Evolutionary conservation across 164 flowering plant species (phyloP), one percentile per base, ranked within the genome.

Genomic region (Nymphaea colorata): DNA sequence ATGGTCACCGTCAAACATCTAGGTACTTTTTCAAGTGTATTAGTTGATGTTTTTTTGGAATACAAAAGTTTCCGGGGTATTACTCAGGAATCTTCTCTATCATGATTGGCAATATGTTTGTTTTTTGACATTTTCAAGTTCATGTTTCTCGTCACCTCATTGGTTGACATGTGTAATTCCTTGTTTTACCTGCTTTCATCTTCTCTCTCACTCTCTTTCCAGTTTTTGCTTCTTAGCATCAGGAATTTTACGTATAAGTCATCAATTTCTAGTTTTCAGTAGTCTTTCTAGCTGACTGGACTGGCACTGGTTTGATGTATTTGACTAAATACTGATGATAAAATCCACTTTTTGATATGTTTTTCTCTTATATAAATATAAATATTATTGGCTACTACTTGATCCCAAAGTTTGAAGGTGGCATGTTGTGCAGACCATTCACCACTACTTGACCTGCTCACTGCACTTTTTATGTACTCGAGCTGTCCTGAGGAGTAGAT

Each of bases 1-100:
- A 87, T 82, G 81, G 77, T 68, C 81, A 65, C 68, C 59, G 75
- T 16, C 71, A 65, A 55, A 81, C 72, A 74, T 72, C 79, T 16
- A 75, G 88, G 93, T 89, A 82, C 75, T 45, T 80, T 43, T 62
- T 67, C 1, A 45, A 25, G 36, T 25, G 36, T 25, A 25, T 25
- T 25, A 25, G 1, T 25, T 25, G 36, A 25, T 25, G 36, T 25
- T 25, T 25, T 25, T 25, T 25, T 25, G 36, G 36, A 25, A 25
- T 25, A 25, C 36, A 25, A 25, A 25, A 25, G 36, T 25, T 25
- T 25, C 36, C 36, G 36, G 36, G 36, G 36, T 25, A 25, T 25
- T 25, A 25, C 36, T 25, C 36, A 25, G 36, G 36, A 25, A 25
- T 25, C 36, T 25, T 1, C 36, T 25, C 36, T 25, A 25, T 25